Base-by-base conservation (phyloP, 2,329 filamentous ascomycete species). In the Cladosporium sp. region DNA sequence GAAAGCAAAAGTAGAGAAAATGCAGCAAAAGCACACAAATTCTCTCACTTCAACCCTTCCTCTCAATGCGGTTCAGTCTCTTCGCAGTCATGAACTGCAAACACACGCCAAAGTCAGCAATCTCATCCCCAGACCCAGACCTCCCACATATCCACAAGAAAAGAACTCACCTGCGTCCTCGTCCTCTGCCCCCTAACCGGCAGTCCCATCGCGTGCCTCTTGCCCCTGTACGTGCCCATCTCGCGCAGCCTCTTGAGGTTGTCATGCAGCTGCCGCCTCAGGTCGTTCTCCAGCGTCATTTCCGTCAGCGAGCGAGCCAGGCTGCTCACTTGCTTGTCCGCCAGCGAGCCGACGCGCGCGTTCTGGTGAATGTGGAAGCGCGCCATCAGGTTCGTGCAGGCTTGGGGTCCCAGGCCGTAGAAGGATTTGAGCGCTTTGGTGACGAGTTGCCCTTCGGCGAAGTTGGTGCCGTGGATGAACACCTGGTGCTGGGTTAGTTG, bases 211-310 rank as follows among this genome's bases (percentile, higher is more conserved):
- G 92, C 92, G 75, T 99, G 93, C 59, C 93, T 78, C 68, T 88
- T 84, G 58, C 93, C 93, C 47, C 93, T 78, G 67, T 95, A 95
- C 3, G 86, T 84, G 43, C 91, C 91, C 75, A 96, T 96, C 63
- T 96, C 91, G 67, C 87, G 88, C 69, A 99, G 64, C 53, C 92
- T 78, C 66, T 78, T 78, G 60, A 99, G 95, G 64, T 97, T 93
- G 43, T 96, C 89, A 62, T 85, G 79, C 32, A 96, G 73, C 53
- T 88, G 74, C 65, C 86, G 81, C 63, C 83, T 78, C 57, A 95
- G 78, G 63, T 97, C 91, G 69, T 87, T 95, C 70, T 96, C 93
- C 62, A 97, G 89, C 54, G 87, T 95, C 89, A 99, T 91, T 49
- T 84, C 85, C 13, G 89, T 88, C 36, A 99, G 77, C 64, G 95